Percentiles rank a stretch among this genome's conserved stretches.
These are phyloP conservation scores for Aspergillus intermedius DNA, from an alignment of 2,329 filamentous ascomycete genomes.

Conservation along the genomic window DNA sequence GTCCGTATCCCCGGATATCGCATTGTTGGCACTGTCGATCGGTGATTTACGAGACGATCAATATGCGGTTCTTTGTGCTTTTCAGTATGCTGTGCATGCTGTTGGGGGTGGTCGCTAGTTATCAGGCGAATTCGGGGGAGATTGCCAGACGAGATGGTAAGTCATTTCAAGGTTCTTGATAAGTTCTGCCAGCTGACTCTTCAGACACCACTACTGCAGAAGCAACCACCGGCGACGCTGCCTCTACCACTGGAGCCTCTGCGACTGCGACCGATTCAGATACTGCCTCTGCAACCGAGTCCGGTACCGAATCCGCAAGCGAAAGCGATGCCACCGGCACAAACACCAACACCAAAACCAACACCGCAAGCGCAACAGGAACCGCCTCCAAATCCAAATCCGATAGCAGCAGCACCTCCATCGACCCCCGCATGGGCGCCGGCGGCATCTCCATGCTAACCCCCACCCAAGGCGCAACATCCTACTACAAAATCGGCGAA, in stretches of 20 bases:
- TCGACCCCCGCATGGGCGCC: slow-evolving; percentile 49
- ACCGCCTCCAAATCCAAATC: slow-evolving; percentile 16
- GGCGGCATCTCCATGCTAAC: slow-evolving; percentile 59
- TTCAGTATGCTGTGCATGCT: slow-evolving; percentile 26
- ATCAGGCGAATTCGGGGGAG: slow-evolving; percentile 16
- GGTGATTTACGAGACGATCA: slow-evolving; percentile 1
- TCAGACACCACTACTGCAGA: slow-evolving; percentile 15
- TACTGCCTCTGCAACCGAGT: slow-evolving; percentile 12
- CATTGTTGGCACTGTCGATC: neutral
- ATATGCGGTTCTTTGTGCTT: slow-evolving; percentile 29
- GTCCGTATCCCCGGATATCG: too few relatives aligned
- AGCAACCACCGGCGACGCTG: slow-evolving; percentile 10
- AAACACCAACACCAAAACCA: slow-evolving; percentile 11
- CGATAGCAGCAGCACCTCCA: slow-evolving; percentile 32
- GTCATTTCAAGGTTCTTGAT: slow-evolving; percentile 6
- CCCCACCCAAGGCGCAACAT: slow-evolving; percentile 45
- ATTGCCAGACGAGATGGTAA: slow-evolving; percentile 21
- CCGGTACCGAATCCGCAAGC: slow-evolving; percentile 10
- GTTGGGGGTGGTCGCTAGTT: slow-evolving; percentile 24
- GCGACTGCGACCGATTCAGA: slow-evolving; percentile 12
- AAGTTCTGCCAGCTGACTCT: slow-evolving; percentile 3
- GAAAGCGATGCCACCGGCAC: slow-evolving; percentile 12
- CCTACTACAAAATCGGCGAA: slow-evolving; percentile 60
- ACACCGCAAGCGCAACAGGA: slow-evolving; percentile 7
- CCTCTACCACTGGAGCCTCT: slow-evolving; percentile 7